Percentiles rank a stretch among this genome's conserved stretches.
phyloP scores from a whole-genome alignment of 192 early-diverging fungal species.

The Backusella westeae region DNA sequence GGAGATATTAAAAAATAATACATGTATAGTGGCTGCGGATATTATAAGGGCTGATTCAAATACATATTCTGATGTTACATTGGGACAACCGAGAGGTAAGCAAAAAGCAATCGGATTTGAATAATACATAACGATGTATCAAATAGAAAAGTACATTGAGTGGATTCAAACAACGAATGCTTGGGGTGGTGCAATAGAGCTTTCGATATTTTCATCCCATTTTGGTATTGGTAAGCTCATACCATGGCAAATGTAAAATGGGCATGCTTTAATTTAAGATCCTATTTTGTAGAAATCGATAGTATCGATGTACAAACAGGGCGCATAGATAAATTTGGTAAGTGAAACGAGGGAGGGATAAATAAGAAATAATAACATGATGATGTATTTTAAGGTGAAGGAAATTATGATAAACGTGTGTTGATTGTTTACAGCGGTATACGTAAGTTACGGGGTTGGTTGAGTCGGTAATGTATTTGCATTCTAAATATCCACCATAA shows the following conservation, averaged over 20 bases:
- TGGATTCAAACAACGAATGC: conserved; percentile 65
- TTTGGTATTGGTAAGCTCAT: conserved; percentile 48
- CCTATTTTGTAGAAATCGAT: conserved; percentile 56
- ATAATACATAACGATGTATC: not conserved
- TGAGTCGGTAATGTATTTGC: not conserved
- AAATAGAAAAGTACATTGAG: conserved; percentile 50
- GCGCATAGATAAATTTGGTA: conserved; percentile 75
- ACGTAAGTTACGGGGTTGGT: conserved; percentile 35
- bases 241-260: too few species aligned
- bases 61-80: conserved; percentile 58
- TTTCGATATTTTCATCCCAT: conserved; percentile 70
- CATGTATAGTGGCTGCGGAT: conserved; percentile 42
- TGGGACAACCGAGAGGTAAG: conserved; percentile 46
- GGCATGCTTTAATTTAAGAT: too few species aligned
- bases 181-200: conserved; percentile 84
- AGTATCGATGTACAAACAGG: conserved; percentile 71
- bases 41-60: conserved; percentile 51
- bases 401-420: conserved; percentile 49
- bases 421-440: conserved; percentile 47
- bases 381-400: conserved; percentile 40
- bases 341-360: not conserved
- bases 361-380: not conserved
- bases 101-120: not conserved
- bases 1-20: not conserved
- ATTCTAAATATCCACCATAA: not conserved